Conservation (phyloP, 2,329 filamentous ascomycete species). For the Curvularia eragrostidis region DNA sequence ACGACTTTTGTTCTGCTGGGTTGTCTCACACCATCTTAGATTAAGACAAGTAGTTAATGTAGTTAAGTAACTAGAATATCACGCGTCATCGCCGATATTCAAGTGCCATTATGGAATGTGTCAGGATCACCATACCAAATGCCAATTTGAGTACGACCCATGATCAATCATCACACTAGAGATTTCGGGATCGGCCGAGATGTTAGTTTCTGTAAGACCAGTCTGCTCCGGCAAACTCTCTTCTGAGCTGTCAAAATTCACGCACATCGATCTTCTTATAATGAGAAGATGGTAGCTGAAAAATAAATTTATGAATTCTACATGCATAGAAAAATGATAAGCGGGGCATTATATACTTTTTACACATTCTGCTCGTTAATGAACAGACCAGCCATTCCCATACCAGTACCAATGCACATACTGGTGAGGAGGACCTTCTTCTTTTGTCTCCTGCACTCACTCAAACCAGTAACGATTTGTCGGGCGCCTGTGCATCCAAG, state of each 20-base stretch:
- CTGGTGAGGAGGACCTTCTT: constrained; percentile 91
- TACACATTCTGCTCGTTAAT: constrained; percentile 64
- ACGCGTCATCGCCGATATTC: neutral
- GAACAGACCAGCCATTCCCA: constrained; percentile 71
- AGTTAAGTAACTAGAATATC: neutral
- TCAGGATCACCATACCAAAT: no score
- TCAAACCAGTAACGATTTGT: constrained; percentile 88
- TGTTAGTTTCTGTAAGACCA: no score
- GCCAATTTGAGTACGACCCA: no score
- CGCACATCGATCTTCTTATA: no score
- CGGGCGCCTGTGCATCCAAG: constrained; percentile 78
- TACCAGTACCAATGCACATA: constrained; percentile 79
- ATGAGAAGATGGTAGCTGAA: neutral
- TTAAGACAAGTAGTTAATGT: neutral
- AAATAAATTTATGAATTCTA: neutral
- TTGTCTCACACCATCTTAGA: neutral
- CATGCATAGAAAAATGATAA: neutral
- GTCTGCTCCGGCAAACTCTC: no score
- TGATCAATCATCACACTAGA: no score
- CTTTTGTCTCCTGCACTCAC: constrained; percentile 81
- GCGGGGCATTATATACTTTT: neutral
- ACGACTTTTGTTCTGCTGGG: neutral
- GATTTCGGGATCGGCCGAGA: no score
- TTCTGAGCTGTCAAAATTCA: no score
- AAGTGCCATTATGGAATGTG: neutral